Evolutionary conservation across 129 eudicot genomes (phyloP).

Genomic region (Dittrichia graveolens): DNA sequence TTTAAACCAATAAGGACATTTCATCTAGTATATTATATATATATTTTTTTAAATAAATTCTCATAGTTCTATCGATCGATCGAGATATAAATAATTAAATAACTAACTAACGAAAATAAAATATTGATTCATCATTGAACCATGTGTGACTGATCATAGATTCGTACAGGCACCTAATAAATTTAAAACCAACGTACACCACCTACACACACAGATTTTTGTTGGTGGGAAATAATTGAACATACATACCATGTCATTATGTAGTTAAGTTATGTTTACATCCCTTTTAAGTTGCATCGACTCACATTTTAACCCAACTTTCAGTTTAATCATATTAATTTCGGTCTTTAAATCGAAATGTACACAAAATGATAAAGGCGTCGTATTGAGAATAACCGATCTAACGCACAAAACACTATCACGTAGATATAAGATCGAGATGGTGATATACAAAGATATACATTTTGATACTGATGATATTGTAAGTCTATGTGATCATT

Average conservation of each 20-base stretch:
- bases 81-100: too few species aligned
- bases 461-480: not conserved
- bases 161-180: slow-evolving; percentile 39
- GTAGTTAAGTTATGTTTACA: not conserved
- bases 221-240: slow-evolving; percentile 23
- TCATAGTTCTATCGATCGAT: too few species aligned
- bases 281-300: not conserved
- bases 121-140: slow-evolving; percentile 32
- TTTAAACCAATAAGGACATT: too few species aligned
- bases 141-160: slow-evolving; percentile 36
- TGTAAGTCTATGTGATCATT: not conserved
- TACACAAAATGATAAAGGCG: not conserved
- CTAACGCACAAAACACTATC: not conserved
- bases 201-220: slow-evolving; percentile 23
- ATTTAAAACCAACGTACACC: slow-evolving; percentile 16
- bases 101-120: not conserved
- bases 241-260: slow-evolving; percentile 9
- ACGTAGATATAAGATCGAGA: too few species aligned
- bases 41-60: too few species aligned
- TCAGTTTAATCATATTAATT: not conserved
- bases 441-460: not conserved
- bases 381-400: not conserved
- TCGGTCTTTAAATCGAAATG: not conserved
- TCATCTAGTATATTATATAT: too few species aligned
- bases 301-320: not conserved